These are phyloP conservation scores for Plasmodium relictum DNA, from an alignment of 169 alveolate genomes.

Conservation along the genomic window DNA sequence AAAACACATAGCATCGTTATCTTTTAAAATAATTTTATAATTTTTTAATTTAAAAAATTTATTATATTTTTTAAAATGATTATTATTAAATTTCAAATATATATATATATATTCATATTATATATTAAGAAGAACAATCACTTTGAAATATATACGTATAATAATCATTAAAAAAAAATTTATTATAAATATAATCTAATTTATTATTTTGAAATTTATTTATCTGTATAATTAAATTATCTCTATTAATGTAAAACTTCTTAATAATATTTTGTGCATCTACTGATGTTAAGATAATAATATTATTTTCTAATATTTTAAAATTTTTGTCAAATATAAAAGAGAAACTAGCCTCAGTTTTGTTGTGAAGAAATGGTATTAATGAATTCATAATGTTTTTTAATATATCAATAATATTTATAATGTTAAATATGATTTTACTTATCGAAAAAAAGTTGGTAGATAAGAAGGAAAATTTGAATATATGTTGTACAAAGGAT, in stretches of 20 bases:
- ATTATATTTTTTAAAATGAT: too few species aligned
- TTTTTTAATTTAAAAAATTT: too few species aligned
- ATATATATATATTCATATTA: too few species aligned
- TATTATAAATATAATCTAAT: constrained; percentile 14
- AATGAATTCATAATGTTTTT: constrained; percentile 15
- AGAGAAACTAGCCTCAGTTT: background rate
- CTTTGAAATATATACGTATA: constrained; percentile 8
- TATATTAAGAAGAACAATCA: too few species aligned
- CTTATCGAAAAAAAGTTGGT: background rate
- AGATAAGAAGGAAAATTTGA: constrained; percentile 31
- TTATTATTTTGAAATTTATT: background rate
- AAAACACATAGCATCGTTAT: too few species aligned
- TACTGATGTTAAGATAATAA: constrained; percentile 24
- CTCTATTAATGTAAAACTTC: constrained; percentile 28
- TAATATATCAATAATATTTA: constrained; percentile 19
- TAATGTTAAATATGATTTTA: constrained; percentile 10
- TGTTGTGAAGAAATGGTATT: background rate
- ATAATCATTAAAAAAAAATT: constrained; percentile 31
- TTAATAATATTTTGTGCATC: constrained; percentile 19
- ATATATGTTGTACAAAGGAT: constrained; percentile 15
- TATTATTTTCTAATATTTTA: constrained; percentile 11
- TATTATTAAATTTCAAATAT: too few species aligned
- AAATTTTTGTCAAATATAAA: constrained; percentile 14
- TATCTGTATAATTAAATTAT: constrained; percentile 9
- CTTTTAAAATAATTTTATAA: too few species aligned